phyloP scores from a whole-genome alignment of 108 stramenopile genomes.

The Epipyxis sp. region DNA sequence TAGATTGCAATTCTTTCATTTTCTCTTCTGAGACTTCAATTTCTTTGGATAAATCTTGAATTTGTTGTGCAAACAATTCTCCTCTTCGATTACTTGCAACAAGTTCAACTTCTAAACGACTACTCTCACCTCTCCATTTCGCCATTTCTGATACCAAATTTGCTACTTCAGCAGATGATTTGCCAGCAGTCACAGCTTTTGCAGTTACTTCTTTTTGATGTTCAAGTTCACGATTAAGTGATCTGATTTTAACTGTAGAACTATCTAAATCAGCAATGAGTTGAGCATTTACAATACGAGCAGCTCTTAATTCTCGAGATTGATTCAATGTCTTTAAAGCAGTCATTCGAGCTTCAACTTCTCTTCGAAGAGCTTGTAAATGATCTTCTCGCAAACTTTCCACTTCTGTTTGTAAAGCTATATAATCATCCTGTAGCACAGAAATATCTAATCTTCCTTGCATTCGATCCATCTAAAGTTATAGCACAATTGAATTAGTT shows the following conservation, averaged over 20 bases:
- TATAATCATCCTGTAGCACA: conserved; percentile 31
- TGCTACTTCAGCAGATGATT: conserved; percentile 14
- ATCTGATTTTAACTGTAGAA: background rate
- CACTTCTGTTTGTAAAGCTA: conserved; percentile 31
- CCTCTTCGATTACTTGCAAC: background rate
- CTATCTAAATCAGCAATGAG: background rate
- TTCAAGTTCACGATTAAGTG: background rate
- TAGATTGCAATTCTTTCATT: conserved; percentile 6
- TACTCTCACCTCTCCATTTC: background rate
- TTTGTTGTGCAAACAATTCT: background rate
- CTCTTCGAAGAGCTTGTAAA: background rate
- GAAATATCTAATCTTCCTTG: background rate
- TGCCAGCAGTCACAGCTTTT: background rate
- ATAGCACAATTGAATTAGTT: too few relatives aligned
- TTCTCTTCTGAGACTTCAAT: background rate
- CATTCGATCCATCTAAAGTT: conserved; percentile 7
- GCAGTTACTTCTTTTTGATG: conserved; percentile 7
- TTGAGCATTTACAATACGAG: background rate
- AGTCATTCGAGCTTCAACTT: background rate
- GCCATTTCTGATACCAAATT: conserved; percentile 18
- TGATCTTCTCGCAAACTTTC: conserved; percentile 38
- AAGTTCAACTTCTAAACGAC: conserved; percentile 20
- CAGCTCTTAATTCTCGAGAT: background rate
- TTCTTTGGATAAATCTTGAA: background rate
- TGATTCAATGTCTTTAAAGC: background rate